Percentiles rank a stretch among this genome's conserved stretches.
phyloP scores from a whole-genome alignment of 768 basidiomycete species.

The Macrolepiota albuminosa region DNA sequence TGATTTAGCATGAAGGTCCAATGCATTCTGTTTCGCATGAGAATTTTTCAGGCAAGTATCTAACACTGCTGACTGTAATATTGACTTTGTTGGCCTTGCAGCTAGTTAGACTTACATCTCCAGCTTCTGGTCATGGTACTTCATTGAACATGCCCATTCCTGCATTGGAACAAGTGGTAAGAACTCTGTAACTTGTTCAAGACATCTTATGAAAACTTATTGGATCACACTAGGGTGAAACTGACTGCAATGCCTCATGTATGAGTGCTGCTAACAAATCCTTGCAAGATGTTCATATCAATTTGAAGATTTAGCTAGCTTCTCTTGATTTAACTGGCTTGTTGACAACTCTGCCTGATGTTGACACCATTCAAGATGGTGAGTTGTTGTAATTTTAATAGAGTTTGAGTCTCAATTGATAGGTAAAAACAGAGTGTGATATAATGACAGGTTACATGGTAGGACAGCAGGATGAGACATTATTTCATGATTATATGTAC shows the following conservation, averaged over 20 bases:
- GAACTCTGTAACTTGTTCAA: background rate
- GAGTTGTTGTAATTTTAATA: background rate
- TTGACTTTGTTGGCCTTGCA: background rate
- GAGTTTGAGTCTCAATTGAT: too few species aligned
- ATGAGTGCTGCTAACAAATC: background rate
- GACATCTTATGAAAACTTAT: background rate
- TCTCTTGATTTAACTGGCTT: background rate
- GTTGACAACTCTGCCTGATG: background rate
- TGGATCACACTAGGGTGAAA: background rate
- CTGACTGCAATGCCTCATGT: background rate
- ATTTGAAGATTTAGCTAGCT: background rate
- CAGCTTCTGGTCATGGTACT: background rate
- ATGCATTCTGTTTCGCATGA: background rate
- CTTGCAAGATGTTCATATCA: background rate
- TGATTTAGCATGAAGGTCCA: background rate
- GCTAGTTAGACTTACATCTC: background rate
- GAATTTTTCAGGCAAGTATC: background rate
- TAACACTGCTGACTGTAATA: background rate
- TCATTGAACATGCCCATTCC: background rate
- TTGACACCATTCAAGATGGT: background rate
- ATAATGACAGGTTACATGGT: too few species aligned
- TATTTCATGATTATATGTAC: too few species aligned
- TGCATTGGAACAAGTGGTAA: background rate
- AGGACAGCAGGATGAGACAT: too few species aligned
- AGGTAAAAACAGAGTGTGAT: too few species aligned